Base-by-base conservation (phyloP, 2,329 filamentous ascomycete genomes). In the Penicillium brasilianum region DNA sequence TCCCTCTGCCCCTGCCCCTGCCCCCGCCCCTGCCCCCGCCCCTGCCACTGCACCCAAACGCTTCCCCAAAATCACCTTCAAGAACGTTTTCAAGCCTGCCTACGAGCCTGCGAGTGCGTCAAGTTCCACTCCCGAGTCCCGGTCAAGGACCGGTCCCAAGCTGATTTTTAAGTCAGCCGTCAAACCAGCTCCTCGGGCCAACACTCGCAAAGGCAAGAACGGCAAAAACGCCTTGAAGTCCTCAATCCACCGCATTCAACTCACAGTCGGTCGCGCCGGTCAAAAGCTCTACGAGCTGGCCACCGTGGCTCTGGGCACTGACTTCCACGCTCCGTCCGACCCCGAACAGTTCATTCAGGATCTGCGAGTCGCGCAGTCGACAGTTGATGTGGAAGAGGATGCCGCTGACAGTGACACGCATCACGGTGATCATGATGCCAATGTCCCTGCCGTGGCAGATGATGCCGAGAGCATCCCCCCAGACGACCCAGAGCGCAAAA, bases 271-370 rank as follows among this genome's bases (percentile, higher is more conserved):
- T 4, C 14, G 55, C 2, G 57, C 65, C 7, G 62, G 63, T 25
- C 39, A 53, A 10, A 55, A 51, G 28, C 50, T 68, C 14, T 64
- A 52, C 30, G 55, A 66, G 10, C 34, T 64, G 13, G 55, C 58
- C 22, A 11, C 61, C 2, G 6, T 55, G 3, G 59, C 66, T 22
- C 11, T 66, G 11, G 50, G 52, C 48, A 28, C 58, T 10, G 61
- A 63, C 8, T 68, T 68, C 13, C 34, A 41, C 3, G 30, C 59
- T 36, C 61, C 60, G 6, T 30, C 48, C 7, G 51, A 67, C 46
- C 52, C 56, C 3, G 52, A 62, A 7, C 11, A 57, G n/a, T 43
- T 62, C 20, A 46, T 58, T 34, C 41, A 54, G 16, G 43, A 67
- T 11, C 39, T 28, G 7, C 55, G 62, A 8, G 55, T 37, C 6